Evolutionary conservation across 352 stramenopile species (phyloP).

Genomic region (Pythium phragmitis): DNA sequence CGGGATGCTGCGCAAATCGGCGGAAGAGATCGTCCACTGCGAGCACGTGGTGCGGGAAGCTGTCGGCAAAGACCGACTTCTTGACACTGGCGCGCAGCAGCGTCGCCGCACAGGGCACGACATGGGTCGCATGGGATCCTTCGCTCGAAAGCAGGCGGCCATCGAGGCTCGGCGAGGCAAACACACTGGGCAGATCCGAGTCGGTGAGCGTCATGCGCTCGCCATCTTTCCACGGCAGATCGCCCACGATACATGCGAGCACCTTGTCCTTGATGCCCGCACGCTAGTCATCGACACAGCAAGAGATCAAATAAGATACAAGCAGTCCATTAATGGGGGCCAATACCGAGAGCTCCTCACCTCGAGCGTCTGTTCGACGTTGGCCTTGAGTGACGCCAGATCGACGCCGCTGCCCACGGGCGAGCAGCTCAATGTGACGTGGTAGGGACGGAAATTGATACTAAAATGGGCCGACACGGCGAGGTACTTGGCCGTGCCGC

Average conservation of each 20-base stretch:
- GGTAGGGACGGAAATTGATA: slow-evolving; percentile 68
- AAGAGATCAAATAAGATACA: background rate
- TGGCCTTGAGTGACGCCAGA: slow-evolving; percentile 43
- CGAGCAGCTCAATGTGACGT: slow-evolving; percentile 58
- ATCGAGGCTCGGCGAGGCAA: slow-evolving; percentile 56
- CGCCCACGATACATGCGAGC: slow-evolving; percentile 57
- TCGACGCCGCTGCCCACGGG: slow-evolving; percentile 39
- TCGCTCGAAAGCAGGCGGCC: slow-evolving; percentile 38
- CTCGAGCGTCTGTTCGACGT: slow-evolving; percentile 62
- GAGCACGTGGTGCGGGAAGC: slow-evolving; percentile 53
- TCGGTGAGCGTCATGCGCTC: slow-evolving; percentile 29
- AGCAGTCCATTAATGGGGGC: background rate
- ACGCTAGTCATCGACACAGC: slow-evolving; percentile 24
- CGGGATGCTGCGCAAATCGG: slow-evolving; percentile 36
- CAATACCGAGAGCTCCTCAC: slow-evolving; percentile 17
- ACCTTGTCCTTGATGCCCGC: slow-evolving; percentile 77
- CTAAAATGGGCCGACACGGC: slow-evolving; percentile 77
- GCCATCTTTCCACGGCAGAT: slow-evolving; percentile 39
- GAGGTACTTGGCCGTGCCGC: slow-evolving; percentile 51
- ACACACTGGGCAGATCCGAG: slow-evolving; percentile 56
- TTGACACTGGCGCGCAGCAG: slow-evolving; percentile 53
- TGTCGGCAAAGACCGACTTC: slow-evolving; percentile 46
- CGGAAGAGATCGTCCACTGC: slow-evolving; percentile 55
- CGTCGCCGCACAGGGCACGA: slow-evolving; percentile 58
- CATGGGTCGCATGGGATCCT: slow-evolving; percentile 42